Evolutionary conservation across 495 filamentous ascomycete species (phyloP), one percentile per base, ranked within the genome.

Genomic region (Halenospora varia): DNA sequence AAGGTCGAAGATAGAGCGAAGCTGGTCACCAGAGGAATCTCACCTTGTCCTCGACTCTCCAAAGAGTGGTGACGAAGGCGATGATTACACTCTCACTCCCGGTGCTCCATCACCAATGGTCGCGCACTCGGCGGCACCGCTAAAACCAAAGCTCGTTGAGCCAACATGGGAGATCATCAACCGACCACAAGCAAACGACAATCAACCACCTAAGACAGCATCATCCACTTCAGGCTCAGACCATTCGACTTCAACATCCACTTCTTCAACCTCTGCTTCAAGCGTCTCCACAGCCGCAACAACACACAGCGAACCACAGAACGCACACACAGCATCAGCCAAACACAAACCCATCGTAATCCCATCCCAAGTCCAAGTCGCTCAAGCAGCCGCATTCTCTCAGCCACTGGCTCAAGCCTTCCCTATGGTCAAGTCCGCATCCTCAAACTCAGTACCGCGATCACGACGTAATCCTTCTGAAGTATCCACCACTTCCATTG

Each of bases 151-250:
- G 9, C 54, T 62, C n/a, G 18, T 63, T 13, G 77, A 80, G 56
- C 79, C 77, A 18, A 62, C 74, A 55, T 80, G 81, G 77, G 69
- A 80, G 57, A 80, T 81, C 65, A 56, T 81, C 42, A 68, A 73
- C 2, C 71, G 71, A 1, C 59, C 72, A 6, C 65, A 70, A 25
- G 53, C 10, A 15, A 53, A 62, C 26, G 25, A 46, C 6, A 23
- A 8, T 1, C 11, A 23, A 50, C 24, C 22, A 49, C 23, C 23
- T 8, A 49, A 10, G 19, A 25, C 61, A 8, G 23, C 46, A 11
- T 45, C 45, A 13, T 49, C 61, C 9, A 42, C 46, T 13, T 56
- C 61, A 15, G 45, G 57, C 17, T 45, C 58, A 4, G 55, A 56
- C n/a, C 50, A 57, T 48, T 62, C 56, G n/a, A 55, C 52, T 9